Conservation (phyloP, 106 monocot genomes). For the Acorus calamus region DNA sequence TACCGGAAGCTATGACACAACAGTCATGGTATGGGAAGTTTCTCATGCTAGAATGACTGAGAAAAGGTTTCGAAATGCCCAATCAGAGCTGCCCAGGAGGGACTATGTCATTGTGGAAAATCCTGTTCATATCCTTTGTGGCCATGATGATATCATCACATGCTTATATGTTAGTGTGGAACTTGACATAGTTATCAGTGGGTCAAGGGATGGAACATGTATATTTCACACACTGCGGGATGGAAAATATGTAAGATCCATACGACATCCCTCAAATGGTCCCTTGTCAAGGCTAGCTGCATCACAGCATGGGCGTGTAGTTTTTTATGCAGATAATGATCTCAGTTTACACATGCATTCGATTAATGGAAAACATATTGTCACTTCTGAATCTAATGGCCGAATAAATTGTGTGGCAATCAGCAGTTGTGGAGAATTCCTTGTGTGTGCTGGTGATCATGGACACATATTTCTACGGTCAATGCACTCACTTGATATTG, state of each 20-base stretch:
- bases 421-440: slow-evolving; percentile 77
- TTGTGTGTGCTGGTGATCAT: slow-evolving; percentile 93
- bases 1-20: slow-evolving; percentile 96
- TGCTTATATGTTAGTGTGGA: slow-evolving; percentile 82
- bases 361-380: slow-evolving; percentile 77
- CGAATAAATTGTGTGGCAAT: slow-evolving; percentile 81
- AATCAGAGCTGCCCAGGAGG: slow-evolving; percentile 35
- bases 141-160: slow-evolving; percentile 96
- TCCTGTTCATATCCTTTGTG: slow-evolving; percentile 85
- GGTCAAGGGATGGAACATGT: slow-evolving; percentile 97
- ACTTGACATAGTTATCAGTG: slow-evolving; percentile 90
- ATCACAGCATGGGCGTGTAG: slow-evolving; percentile 68
- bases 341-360: slow-evolving; percentile 91
- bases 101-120: slow-evolving; percentile 58
- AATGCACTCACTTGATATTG: slow-evolving; percentile 86
- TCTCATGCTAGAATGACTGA: slow-evolving; percentile 34
- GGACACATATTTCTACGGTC: slow-evolving; percentile 85
- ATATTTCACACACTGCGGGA: slow-evolving; percentile 83
- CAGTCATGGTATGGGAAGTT: slow-evolving; percentile 92
- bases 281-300: slow-evolving; percentile 73
- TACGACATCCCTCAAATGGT: slow-evolving; percentile 70
- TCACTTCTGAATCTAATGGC: slow-evolving; percentile 75
- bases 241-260: slow-evolving; percentile 87
- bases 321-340: slow-evolving; percentile 79
- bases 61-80: slow-evolving; percentile 40